phyloP scores from a whole-genome alignment of 331 rosid species.

The Erythrophleum ivorense region DNA sequence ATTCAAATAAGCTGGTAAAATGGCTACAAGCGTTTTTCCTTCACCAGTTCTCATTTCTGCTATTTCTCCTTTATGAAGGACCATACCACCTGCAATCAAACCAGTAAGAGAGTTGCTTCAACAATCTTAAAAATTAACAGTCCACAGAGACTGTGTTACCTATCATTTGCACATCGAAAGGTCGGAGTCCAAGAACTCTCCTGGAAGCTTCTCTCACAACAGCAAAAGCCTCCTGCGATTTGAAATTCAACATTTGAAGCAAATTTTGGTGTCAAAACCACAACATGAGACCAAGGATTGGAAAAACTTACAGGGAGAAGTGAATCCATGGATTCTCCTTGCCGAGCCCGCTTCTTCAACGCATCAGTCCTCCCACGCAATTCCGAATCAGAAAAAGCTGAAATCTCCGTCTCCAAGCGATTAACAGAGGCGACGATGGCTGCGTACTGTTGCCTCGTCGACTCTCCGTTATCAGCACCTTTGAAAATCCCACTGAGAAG shows the following conservation, averaged over 20 bases:
- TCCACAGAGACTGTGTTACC: no score
- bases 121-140: no score
- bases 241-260: neutral
- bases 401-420: slow-evolving; percentile 63
- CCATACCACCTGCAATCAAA: slow-evolving; percentile 73
- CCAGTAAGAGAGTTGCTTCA: neutral
- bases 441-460: slow-evolving; percentile 75
- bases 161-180: slow-evolving; percentile 89
- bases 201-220: no score
- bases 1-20: slow-evolving; percentile 90
- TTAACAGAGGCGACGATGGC: slow-evolving; percentile 59
- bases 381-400: slow-evolving; percentile 75
- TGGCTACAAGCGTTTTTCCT: slow-evolving; percentile 91
- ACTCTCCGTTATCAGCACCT: slow-evolving; percentile 80
- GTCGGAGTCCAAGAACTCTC: slow-evolving; percentile 89
- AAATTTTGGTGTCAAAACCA: no score
- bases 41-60: slow-evolving; percentile 98
- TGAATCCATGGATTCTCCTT: slow-evolving; percentile 77
- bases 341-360: slow-evolving; percentile 64
- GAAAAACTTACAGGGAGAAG: slow-evolving; percentile 64
- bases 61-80: slow-evolving; percentile 93
- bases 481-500: slow-evolving; percentile 76
- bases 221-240: slow-evolving; percentile 85
- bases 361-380: slow-evolving; percentile 68
- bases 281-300: no score